Evolutionary conservation across 202 grass and related monocot species (phyloP).

Genomic region (Panicum hallii): DNA sequence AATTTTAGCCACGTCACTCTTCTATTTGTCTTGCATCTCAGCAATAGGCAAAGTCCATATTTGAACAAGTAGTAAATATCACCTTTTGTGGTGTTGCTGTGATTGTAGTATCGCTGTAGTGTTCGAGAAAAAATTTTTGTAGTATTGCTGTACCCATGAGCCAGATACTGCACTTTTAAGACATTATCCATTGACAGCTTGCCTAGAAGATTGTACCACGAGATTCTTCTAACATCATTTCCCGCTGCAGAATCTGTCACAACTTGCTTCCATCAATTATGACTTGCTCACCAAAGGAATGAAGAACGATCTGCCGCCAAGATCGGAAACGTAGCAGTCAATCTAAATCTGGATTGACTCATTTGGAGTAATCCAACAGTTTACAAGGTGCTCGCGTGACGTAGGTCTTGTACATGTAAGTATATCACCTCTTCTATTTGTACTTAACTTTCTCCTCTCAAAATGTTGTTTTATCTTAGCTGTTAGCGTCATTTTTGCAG

Average conservation of each 20-base stretch:
- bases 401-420: conserved; percentile 99
- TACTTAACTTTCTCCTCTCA: not conserved
- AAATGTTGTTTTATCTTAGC: conserved; percentile 35
- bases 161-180: not conserved
- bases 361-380: conserved; percentile 52
- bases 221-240: conserved; percentile 43
- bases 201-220: conserved; percentile 41
- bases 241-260: conserved; percentile 82
- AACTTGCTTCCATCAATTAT: conserved; percentile 98
- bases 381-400: conserved; percentile 51
- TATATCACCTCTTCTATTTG: conserved; percentile 6
- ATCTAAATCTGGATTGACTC: conserved; percentile 40
- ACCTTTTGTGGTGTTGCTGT: not conserved
- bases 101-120: not conserved
- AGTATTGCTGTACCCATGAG: not conserved
- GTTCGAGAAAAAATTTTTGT: not conserved
- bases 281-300: conserved; percentile 95
- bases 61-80: conserved; percentile 14
- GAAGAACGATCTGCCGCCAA: conserved; percentile 75
- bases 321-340: conserved; percentile 68
- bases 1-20: not conserved
- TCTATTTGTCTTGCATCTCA: conserved; percentile 16
- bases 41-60: not conserved
- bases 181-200: conserved; percentile 21
- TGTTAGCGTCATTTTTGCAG: conserved; percentile 40